Percentiles rank a stretch among this genome's conserved stretches.
phyloP scores from a whole-genome alignment of 2,329 filamentous ascomycete species.

The Pseudonectria foliicola region DNA sequence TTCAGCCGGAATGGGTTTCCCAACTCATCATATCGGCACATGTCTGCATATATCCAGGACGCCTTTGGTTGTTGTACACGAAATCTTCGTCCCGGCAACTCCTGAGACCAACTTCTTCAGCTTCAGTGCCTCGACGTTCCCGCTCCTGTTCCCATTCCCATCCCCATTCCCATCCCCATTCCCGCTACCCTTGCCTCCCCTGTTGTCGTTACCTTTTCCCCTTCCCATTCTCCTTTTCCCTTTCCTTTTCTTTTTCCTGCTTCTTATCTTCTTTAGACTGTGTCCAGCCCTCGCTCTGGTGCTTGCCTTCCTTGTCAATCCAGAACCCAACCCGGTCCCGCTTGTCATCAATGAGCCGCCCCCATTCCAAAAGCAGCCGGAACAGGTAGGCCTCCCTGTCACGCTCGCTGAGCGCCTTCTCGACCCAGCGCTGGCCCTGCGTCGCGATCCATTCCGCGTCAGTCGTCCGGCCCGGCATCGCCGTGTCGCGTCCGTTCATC shows the following conservation, averaged over 20 bases:
- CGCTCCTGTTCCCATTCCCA: too few relatives aligned
- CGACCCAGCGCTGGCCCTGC: constrained; percentile 58
- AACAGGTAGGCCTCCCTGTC: constrained; percentile 82
- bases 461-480: constrained; percentile 38
- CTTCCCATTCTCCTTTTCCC: too few relatives aligned
- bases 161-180: too few relatives aligned
- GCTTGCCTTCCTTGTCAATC: constrained; percentile 21
- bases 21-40: too few relatives aligned
- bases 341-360: constrained; percentile 56
- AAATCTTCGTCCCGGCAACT: too few relatives aligned
- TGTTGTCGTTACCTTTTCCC: too few relatives aligned
- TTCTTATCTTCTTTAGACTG: constrained; percentile 2
- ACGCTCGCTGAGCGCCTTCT: constrained; percentile 55
- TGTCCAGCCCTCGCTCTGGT: constrained; percentile 25
- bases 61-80: too few relatives aligned
- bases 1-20: too few relatives aligned
- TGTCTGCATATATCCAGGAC: too few relatives aligned
- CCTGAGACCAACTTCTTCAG: too few relatives aligned
- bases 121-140: too few relatives aligned
- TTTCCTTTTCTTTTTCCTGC: constrained; percentile 2
- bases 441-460: constrained; percentile 61
- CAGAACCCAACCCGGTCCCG: constrained; percentile 38
- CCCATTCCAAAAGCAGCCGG: constrained; percentile 71
- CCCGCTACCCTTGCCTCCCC: too few relatives aligned
- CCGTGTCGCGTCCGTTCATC: constrained; percentile 38